Percentiles rank a stretch among this genome's conserved stretches.
Evolutionary conservation across 1,284 basidiomycete species (phyloP).

Genomic region (Ustilago esculenta): DNA sequence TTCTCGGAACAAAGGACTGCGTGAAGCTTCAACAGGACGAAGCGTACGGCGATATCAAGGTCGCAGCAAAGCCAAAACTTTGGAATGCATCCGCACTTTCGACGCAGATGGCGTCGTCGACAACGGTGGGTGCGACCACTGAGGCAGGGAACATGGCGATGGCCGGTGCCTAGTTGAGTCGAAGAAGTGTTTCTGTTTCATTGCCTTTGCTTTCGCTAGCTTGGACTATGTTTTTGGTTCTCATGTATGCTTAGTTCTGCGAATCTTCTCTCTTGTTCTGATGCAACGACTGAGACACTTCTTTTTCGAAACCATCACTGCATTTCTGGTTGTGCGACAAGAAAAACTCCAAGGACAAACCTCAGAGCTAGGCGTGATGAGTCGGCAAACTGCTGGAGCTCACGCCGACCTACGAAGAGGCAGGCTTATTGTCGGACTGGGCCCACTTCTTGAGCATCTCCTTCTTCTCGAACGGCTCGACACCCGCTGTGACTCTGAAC

Average conservation of each 20-base stretch:
- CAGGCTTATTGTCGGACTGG: conserved; percentile 8
- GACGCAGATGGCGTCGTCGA: conserved; percentile 5
- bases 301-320: not conserved
- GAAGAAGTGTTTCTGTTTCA: too few species aligned
- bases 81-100: conserved; percentile 57
- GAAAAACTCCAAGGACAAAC: too few species aligned
- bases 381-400: too few species aligned
- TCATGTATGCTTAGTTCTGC: conserved; percentile 18
- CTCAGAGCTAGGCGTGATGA: too few species aligned
- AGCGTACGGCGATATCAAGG: conserved; percentile 83
- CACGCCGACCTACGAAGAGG: too few species aligned
- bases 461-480: conserved; percentile 72
- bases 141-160: too few species aligned
- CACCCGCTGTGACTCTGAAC: conserved; percentile 75
- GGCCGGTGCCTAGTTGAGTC: too few species aligned
- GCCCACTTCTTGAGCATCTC: conserved; percentile 50
- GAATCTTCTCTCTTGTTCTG: not conserved
- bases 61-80: conserved; percentile 82
- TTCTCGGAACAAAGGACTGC: conserved; percentile 90
- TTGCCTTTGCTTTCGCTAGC: too few species aligned
- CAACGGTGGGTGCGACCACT: too few species aligned
- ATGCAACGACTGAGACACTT: conserved; percentile 1
- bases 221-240: too few species aligned
- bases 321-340: too few species aligned
- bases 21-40: conserved; percentile 78